Evolutionary conservation across 2,329 filamentous ascomycete genomes (phyloP).

Genomic region (Nigrospora oryzae): DNA sequence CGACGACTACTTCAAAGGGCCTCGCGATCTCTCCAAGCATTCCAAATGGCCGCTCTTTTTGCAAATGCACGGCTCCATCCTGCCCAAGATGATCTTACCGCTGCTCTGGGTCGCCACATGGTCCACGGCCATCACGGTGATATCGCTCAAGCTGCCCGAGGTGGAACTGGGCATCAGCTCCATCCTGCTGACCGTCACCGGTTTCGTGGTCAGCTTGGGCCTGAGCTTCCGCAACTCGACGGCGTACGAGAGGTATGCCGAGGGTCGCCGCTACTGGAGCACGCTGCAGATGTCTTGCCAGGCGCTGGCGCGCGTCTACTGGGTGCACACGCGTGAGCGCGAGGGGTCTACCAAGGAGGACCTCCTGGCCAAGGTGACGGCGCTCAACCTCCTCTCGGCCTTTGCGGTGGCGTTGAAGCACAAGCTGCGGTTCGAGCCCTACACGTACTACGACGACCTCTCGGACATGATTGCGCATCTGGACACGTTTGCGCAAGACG

Average conservation of each 20-base stretch:
- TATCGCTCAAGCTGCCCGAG: conserved; percentile 35
- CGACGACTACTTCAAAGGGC: conserved; percentile 35
- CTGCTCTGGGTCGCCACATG: conserved; percentile 54
- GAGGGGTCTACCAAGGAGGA: conserved; percentile 53
- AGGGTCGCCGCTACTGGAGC: conserved; percentile 57
- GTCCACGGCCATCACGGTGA: conserved; percentile 56
- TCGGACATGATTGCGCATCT: conserved; percentile 61
- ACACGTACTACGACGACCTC: conserved; percentile 68
- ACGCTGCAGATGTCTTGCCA: conserved; percentile 53
- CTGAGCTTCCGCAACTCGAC: conserved; percentile 72
- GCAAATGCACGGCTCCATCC: conserved; percentile 64
- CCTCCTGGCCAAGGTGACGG: conserved; percentile 58
- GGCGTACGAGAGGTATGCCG: conserved; percentile 62
- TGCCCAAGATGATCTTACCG: conserved; percentile 69
- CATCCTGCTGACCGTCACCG: conserved; percentile 73
- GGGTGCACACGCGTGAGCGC: conserved; percentile 66
- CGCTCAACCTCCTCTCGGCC: conserved; percentile 69
- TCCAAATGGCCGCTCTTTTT: conserved; percentile 74
- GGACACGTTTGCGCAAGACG: conserved; percentile 61
- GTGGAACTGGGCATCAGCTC: conserved; percentile 46
- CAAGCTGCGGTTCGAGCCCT: conserved; percentile 75
- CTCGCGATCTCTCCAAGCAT: conserved; percentile 59
- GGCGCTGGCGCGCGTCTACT: conserved; percentile 68
- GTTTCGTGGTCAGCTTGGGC: conserved; percentile 74
- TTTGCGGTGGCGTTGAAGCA: conserved; percentile 76